These are phyloP conservation scores for Euphrasia arctica DNA, from an alignment of 305 asterid genomes.

Conservation along the genomic window DNA sequence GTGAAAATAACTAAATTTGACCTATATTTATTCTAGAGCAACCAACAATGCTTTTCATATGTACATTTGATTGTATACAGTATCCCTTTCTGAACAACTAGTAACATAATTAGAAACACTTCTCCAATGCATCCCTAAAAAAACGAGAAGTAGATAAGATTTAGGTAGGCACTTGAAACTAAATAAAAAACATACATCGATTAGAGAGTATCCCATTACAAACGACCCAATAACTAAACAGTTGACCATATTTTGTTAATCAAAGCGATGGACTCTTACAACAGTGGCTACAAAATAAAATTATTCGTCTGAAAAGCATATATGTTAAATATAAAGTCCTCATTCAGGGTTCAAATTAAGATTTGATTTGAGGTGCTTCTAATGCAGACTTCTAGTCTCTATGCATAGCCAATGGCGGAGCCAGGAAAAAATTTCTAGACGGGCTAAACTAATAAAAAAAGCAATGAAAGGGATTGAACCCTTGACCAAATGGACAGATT, in stretches of 20 bases:
- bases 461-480: too few relatives aligned
- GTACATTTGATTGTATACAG: conserved; percentile 20
- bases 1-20: conserved; percentile 8
- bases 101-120: neutral
- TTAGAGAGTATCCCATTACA: neutral
- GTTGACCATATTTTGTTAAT: neutral
- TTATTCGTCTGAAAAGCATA: neutral
- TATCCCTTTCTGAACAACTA: conserved; percentile 23
- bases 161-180: neutral
- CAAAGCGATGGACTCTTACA: neutral
- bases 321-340: neutral
- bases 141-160: neutral
- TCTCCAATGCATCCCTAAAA: conserved; percentile 25
- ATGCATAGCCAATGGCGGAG: neutral
- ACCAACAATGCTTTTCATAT: conserved; percentile 10
- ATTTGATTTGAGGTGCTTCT: neutral
- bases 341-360: neutral
- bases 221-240: neutral
- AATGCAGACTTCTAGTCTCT: neutral
- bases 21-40: conserved; percentile 21
- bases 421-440: too few relatives aligned
- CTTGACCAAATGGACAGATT: too few relatives aligned
- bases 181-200: neutral
- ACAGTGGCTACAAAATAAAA: neutral
- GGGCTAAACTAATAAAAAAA: too few relatives aligned